Evolutionary conservation across 768 basidiomycete species (phyloP), one percentile per base, ranked within the genome.

Genomic region (Asterophora lycoperdoides): DNA sequence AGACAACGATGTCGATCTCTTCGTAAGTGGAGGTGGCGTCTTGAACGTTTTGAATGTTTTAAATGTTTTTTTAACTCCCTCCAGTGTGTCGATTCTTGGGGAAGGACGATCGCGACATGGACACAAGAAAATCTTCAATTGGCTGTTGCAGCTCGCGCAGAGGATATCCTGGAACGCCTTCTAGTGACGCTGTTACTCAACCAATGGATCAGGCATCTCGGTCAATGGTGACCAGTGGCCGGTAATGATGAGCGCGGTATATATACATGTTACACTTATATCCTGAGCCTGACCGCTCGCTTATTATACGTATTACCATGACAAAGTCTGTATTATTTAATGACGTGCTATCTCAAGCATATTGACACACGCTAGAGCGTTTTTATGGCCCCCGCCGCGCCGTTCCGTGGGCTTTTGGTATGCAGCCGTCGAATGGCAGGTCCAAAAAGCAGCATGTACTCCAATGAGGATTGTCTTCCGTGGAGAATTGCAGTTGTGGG

Each of bases 161-260:
- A 69, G 36, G 54, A 49, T 11, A 64, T 76, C 38, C 60, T 79
- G 32, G 79, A 80, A 60, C 72, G 76, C 34, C 51, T 81, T 17
- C 72, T 81, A 11, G 72, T 80, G 34, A 80, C 79, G 14, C 78
- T 74, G 47, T 66, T 79, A 56, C 62, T 80, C 54, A 74, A 80
- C 58, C 52, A 75, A 19, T 81, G 79, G 77, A 69, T 74, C 57
- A 72, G 65, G 57, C 64, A 60, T 19, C 56, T 70, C 28, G 72
- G 70, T 8, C 57, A 65, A 41, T 78, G 78, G 76, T 79, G 49
- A 60, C 32, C 46, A 41, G 23, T 23, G 23, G 3, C 23, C 6
- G 23, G 3, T 49, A 30, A 41, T 49, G 34, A 41, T 50, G 46
- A 17, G 36, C n/a, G 30, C 23, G 13, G 13, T 19, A 28, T 20